Percentiles rank a stretch among this genome's conserved stretches.
Evolutionary conservation across 2,329 filamentous ascomycete genomes (phyloP).

Genomic region (Exophiala viscosa): DNA sequence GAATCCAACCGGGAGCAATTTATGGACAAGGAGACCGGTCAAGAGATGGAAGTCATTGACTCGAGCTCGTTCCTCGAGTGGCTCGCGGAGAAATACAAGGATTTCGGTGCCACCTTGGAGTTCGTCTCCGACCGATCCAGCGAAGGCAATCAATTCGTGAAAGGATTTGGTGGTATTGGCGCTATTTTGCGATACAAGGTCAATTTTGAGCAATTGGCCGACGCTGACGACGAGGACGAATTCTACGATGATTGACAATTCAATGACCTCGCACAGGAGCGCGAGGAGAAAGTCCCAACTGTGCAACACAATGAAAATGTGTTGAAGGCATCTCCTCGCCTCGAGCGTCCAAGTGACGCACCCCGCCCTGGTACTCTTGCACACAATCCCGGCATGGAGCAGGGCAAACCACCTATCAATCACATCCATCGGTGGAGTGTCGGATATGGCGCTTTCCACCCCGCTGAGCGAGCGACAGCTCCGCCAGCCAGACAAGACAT

Average conservation of each 20-base stretch:
- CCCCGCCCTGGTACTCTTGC: conserved; percentile 1
- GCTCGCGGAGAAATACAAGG: conserved; percentile 97
- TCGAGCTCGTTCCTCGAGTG: conserved; percentile 96
- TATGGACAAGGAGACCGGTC: conserved; percentile 90
- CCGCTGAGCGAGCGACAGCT: conserved; percentile 22
- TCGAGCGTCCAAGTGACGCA: conserved; percentile 26
- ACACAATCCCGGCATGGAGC: conserved; percentile 2
- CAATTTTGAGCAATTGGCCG: conserved; percentile 98
- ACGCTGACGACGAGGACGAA: conserved; percentile 80
- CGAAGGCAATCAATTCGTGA: conserved; percentile 99
- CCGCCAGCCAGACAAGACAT: conserved; percentile 27
- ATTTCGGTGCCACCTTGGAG: conserved; percentile 92
- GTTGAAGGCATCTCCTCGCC: conserved; percentile 32
- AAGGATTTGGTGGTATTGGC: conserved; percentile 97
- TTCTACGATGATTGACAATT: conserved; percentile 67
- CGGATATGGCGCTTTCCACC: background rate
- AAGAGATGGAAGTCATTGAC: conserved; percentile 92
- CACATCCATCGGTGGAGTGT: conserved; percentile 5
- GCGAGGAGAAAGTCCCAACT: conserved; percentile 78
- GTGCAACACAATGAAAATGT: conserved; percentile 17
- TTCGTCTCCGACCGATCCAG: conserved; percentile 97
- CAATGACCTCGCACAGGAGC: conserved; percentile 30
- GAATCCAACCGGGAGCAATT: conserved; percentile 79
- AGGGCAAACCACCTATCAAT: conserved; percentile 11
- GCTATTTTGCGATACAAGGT: conserved; percentile 98